Conservation (phyloP, 768 basidiomycete species). For the Lactarius deliciosus region DNA sequence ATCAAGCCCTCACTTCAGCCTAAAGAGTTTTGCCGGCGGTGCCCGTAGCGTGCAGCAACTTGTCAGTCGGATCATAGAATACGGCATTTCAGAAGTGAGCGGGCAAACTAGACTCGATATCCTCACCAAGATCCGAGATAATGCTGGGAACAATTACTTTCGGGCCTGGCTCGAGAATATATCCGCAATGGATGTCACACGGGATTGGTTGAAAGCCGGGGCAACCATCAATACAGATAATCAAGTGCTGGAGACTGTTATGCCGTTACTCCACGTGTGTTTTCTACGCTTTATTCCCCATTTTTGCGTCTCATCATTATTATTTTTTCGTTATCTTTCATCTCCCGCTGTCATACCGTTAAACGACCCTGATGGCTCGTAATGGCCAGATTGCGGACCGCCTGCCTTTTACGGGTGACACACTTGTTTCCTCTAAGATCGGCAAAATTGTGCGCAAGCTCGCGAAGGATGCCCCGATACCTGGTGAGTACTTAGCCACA, state of each 20-base stretch:
- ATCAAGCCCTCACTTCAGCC: slow-evolving; percentile 59
- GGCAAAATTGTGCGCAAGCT: slow-evolving; percentile 79
- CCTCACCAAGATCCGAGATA: slow-evolving; percentile 76
- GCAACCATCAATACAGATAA: slow-evolving; percentile 55
- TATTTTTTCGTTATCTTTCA: slow-evolving; percentile 30
- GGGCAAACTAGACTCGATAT: slow-evolving; percentile 67
- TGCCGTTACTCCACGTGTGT: slow-evolving; percentile 87
- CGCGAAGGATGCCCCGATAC: slow-evolving; percentile 68
- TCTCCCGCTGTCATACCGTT: slow-evolving; percentile 17
- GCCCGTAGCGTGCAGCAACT: slow-evolving; percentile 67
- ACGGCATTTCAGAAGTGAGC: slow-evolving; percentile 64
- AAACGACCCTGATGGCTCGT: slow-evolving; percentile 9
- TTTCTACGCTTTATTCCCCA: slow-evolving; percentile 15
- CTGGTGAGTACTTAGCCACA: slow-evolving; percentile 63
- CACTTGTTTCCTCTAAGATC: slow-evolving; percentile 67
- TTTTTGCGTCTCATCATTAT: slow-evolving; percentile 25
- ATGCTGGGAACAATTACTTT: slow-evolving; percentile 84
- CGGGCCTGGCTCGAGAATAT: slow-evolving; percentile 82
- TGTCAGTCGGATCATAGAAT: slow-evolving; percentile 56
- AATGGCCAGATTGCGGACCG: slow-evolving; percentile 73
- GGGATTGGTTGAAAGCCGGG: slow-evolving; percentile 79
- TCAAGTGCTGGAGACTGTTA: slow-evolving; percentile 68
- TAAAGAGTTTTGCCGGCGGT: slow-evolving; percentile 58
- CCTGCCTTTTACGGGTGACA: slow-evolving; percentile 69
- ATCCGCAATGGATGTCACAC: slow-evolving; percentile 70